Conservation (phyloP, 2,329 filamentous ascomycete genomes). For the Pseudodiploospora longispora region DNA sequence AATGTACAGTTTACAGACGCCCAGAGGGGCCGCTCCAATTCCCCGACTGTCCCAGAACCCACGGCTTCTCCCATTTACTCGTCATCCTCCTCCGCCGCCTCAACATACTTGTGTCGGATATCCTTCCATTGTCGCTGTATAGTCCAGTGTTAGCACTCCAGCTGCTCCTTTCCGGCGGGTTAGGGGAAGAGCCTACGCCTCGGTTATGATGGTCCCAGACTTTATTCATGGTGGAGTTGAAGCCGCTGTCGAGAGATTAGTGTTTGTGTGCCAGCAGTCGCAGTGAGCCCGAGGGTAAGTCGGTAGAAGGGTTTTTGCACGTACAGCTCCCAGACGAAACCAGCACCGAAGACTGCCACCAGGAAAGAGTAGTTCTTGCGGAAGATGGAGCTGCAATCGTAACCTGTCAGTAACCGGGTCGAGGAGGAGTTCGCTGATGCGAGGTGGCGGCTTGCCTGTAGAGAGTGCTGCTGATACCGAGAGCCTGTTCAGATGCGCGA, state of each 20-base stretch:
- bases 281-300: too few species aligned
- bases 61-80: constrained; percentile 11
- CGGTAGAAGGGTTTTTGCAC: constrained; percentile 20
- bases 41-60: constrained; percentile 12
- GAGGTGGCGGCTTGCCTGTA: constrained; percentile 30
- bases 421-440: constrained; percentile 10
- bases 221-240: constrained; percentile 72
- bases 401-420: constrained; percentile 17
- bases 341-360: constrained; percentile 73
- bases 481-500: constrained; percentile 27
- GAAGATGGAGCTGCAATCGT: constrained; percentile 61
- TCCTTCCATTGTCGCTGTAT: constrained; percentile 97
- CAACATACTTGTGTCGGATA: constrained; percentile 82
- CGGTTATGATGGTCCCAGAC: constrained; percentile 88
- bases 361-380: constrained; percentile 85
- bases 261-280: constrained; percentile 1
- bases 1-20: constrained; percentile 26
- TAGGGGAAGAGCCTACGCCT: constrained; percentile 58
- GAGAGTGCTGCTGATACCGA: constrained; percentile 27
- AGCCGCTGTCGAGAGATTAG: constrained; percentile 54
- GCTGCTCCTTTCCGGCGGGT: neutral
- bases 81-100: constrained; percentile 54
- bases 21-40: constrained; percentile 4
- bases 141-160: constrained; percentile 18
- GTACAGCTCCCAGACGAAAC: constrained; percentile 92